Evolutionary conservation across 306 rosid species (phyloP).

Genomic region (Rubus idaeus): DNA sequence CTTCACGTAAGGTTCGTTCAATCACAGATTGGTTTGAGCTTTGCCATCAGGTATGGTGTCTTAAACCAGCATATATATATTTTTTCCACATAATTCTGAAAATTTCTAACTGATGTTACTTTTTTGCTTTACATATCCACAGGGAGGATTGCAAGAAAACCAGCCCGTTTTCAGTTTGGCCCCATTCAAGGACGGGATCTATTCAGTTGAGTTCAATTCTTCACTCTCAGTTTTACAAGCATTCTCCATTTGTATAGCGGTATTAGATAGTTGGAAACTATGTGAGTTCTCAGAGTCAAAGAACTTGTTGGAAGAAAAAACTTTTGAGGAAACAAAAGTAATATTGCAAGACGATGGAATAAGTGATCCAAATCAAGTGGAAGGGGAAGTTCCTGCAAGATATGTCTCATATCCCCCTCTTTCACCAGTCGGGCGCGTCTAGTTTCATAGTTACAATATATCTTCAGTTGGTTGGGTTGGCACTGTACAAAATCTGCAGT

Average conservation of each 20-base stretch:
- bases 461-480: constrained; percentile 4
- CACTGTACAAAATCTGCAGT: constrained; percentile 12
- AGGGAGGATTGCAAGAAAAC: constrained; percentile 65
- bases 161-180: constrained; percentile 51
- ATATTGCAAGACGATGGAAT: constrained; percentile 42
- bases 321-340: constrained; percentile 26
- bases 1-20: constrained; percentile 37
- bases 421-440: constrained; percentile 56
- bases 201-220: constrained; percentile 72
- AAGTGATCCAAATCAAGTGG: constrained; percentile 23
- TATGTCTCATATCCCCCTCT: constrained; percentile 48
- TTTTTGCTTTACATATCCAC: constrained; percentile 33
- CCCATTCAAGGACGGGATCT: constrained; percentile 64
- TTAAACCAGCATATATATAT: constrained; percentile 5
- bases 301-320: constrained; percentile 43
- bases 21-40: constrained; percentile 56
- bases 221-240: constrained; percentile 80
- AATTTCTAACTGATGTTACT: constrained; percentile 15
- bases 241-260: constrained; percentile 81
- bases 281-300: constrained; percentile 46
- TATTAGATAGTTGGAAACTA: constrained; percentile 63
- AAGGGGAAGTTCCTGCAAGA: constrained; percentile 40
- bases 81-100: constrained; percentile 8
- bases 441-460: constrained; percentile 24
- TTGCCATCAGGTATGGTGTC: constrained; percentile 65